Evolutionary conservation across 352 stramenopile species (phyloP).

Genomic region (Phytophthora vignae): DNA sequence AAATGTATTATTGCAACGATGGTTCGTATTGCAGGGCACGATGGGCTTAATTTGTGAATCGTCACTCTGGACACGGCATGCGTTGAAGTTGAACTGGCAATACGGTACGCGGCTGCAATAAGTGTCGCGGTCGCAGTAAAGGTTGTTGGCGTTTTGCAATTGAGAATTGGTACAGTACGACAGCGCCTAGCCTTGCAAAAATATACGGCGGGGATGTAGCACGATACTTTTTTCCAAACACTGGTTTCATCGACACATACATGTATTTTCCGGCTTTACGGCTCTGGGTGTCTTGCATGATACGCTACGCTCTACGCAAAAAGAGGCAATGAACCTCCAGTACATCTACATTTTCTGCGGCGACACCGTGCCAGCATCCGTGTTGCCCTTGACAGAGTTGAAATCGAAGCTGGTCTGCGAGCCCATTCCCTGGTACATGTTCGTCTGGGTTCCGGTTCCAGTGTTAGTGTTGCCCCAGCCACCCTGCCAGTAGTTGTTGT

Average conservation of each 20-base stretch:
- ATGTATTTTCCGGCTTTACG: not conserved
- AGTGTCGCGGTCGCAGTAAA: too few relatives aligned
- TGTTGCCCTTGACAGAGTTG: conserved; percentile 13
- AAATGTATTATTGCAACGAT: too few relatives aligned
- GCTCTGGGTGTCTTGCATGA: not conserved
- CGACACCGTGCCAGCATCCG: conserved; percentile 20
- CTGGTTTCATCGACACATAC: not conserved
- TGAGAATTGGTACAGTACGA: too few relatives aligned
- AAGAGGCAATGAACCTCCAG: not conserved
- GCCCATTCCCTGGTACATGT: not conserved
- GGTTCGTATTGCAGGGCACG: too few relatives aligned
- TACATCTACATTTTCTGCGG: conserved; percentile 1
- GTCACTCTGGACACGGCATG: too few relatives aligned
- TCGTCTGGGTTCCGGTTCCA: not conserved
- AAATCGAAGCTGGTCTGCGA: conserved; percentile 33
- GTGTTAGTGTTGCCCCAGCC: not conserved
- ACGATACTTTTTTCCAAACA: too few relatives aligned
- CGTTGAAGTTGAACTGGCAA: too few relatives aligned
- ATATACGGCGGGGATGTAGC: too few relatives aligned
- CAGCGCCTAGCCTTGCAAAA: too few relatives aligned
- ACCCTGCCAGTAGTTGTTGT: not conserved
- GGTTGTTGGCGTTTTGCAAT: too few relatives aligned
- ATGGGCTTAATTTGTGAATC: too few relatives aligned
- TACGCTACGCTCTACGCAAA: not conserved
- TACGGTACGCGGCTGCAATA: too few relatives aligned